Base-by-base conservation (phyloP, 768 basidiomycete genomes). In the Floccularia luteovirens region DNA sequence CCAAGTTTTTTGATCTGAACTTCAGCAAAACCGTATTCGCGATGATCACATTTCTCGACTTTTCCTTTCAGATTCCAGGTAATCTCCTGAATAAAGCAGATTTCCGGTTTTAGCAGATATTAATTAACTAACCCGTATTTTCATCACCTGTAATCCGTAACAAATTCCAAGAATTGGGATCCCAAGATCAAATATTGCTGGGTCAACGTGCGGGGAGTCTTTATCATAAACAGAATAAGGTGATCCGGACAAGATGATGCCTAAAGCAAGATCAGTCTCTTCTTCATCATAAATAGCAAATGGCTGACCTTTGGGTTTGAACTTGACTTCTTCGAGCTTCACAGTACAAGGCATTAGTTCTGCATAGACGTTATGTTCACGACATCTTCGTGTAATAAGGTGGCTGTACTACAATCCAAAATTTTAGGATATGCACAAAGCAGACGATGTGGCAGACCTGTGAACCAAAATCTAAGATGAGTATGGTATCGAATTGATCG, bases 321-420 rank as follows among this genome's bases (percentile, higher is more conserved):
- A 98, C 21, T 74, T 74, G 24, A 99, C 63, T 41, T 98, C 90
- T 46, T 75, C 72, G 44, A 98, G 72, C 62, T 84, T 87, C 21
- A 85, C 82, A 1, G 96, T 99, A 60, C 96, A 99, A 19, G 96
- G 91, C 77, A 96, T 77, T 54, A 99, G 72, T 67, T 99, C 96
- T 38, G 94, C 94, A 56, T 98, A 98, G 40, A 99, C 90, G 41
- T 90, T 90, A 55, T 92, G 75, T 62, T 99, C 96, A 56, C 96
- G 83, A 74, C 94, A 97, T 79, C 96, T 75, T 57, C 96, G 70
- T 5, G 93, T 96, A 61, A 98, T 98, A 47, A 99, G 69, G 70
- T 98, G 96, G 48, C 93, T 93, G 62, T 94, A 94, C 91, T 94
- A 59, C 31, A 51, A 42, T 28, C 24, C 43, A 47, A 32, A 8